Percentiles rank a stretch among this genome's conserved stretches.
Conservation (phyloP, 2,329 filamentous ascomycete species). For the Cyphellophora europaea region DNA sequence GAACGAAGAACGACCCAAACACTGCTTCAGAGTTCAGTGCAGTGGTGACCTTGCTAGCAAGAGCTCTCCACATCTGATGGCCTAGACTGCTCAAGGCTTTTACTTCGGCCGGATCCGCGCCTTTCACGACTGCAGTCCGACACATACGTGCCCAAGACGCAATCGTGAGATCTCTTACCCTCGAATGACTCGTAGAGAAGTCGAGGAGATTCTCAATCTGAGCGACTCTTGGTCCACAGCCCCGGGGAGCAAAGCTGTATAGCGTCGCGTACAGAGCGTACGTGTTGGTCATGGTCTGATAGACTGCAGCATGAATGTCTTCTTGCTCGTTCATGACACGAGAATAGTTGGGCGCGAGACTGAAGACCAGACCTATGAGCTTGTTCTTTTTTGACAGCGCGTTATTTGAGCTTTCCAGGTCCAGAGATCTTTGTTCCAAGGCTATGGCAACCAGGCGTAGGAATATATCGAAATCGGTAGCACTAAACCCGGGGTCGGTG, state of each 20-base stretch:
- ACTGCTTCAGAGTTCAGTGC: not conserved
- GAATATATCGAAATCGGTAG: conserved; percentile 15
- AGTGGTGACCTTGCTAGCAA: not conserved
- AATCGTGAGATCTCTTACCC: conserved; percentile 10
- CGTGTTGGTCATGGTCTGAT: conserved; percentile 10
- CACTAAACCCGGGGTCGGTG: conserved; percentile 5
- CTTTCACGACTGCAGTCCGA: not conserved
- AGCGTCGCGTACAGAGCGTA: conserved; percentile 12
- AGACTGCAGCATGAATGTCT: conserved; percentile 6
- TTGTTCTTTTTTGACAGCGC: not conserved
- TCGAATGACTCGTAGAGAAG: conserved; percentile 10
- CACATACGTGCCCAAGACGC: conserved; percentile 10
- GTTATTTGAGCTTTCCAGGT: conserved; percentile 1
- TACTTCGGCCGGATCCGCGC: not conserved
- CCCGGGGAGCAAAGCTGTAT: conserved; percentile 12
- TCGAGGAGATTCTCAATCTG: conserved; percentile 10
- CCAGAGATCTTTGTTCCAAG: conserved; percentile 3
- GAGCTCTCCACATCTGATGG: not conserved
- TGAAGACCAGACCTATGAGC: conserved; percentile 10
- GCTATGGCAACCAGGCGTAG: conserved; percentile 12
- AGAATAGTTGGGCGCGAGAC: conserved; percentile 13
- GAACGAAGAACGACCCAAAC: not conserved
- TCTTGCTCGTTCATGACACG: conserved; percentile 8
- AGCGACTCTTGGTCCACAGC: conserved; percentile 8
- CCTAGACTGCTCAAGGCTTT: not conserved